Conservation (phyloP, 1,284 basidiomycete species). For the Laetiporus sulphureus region DNA sequence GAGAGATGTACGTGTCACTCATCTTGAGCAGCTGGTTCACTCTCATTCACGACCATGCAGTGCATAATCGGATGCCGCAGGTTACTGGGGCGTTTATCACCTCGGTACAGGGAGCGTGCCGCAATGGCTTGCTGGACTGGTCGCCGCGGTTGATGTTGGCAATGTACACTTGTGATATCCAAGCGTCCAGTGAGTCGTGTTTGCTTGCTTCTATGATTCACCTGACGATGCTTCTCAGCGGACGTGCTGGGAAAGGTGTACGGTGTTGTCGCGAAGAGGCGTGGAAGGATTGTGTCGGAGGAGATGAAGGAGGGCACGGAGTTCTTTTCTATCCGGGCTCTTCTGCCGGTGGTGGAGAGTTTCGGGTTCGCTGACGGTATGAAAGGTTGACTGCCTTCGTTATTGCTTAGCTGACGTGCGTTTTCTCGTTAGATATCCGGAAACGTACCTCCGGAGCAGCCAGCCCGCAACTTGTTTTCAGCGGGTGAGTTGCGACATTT, state of each 20-base stretch:
- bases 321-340: conserved; percentile 88
- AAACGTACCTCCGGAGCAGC: conserved; percentile 96
- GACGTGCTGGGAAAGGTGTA: conserved; percentile 98
- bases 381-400: conserved; percentile 2
- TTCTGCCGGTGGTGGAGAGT: conserved; percentile 94
- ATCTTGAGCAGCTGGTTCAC: background rate
- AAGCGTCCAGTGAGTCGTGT: conserved; percentile 79
- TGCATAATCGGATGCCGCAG: conserved; percentile 39
- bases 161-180: conserved; percentile 99
- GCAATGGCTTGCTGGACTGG: conserved; percentile 91
- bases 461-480: conserved; percentile 94
- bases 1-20: conserved; percentile 47
- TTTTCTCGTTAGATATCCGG: conserved; percentile 69
- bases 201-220: background rate
- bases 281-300: conserved; percentile 90
- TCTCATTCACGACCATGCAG: conserved; percentile 9
- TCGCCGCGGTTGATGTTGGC: conserved; percentile 95
- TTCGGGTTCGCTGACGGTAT: conserved; percentile 96
- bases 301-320: conserved; percentile 99
- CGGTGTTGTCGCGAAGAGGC: conserved; percentile 85
- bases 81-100: conserved; percentile 88
- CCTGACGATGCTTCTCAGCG: conserved; percentile 39
- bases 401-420: background rate
- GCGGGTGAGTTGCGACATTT: conserved; percentile 54
- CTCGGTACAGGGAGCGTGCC: conserved; percentile 83